A percentile compares a stretch with the other conserved stretches of the same genome.
Evolutionary conservation across 2,329 filamentous ascomycete genomes (phyloP).

Genomic region (Didymella arachidicola): DNA sequence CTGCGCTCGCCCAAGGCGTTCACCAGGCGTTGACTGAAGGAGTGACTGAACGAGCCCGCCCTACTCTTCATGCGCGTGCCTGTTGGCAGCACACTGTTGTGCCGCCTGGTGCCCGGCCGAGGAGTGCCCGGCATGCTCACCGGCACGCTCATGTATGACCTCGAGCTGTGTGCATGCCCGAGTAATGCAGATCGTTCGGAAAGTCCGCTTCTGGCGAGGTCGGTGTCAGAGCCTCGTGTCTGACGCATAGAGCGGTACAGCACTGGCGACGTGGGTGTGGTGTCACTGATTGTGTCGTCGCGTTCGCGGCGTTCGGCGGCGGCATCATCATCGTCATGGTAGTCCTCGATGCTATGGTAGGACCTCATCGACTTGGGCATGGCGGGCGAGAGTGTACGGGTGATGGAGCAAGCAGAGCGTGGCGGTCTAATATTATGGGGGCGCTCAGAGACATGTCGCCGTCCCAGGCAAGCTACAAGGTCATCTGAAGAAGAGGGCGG

Average conservation of each 20-base stretch:
- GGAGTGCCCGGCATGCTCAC: slow-evolving; percentile 53
- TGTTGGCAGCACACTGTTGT: slow-evolving; percentile 47
- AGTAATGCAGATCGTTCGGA: slow-evolving; percentile 61
- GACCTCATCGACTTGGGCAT: slow-evolving; percentile 50
- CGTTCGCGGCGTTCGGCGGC: slow-evolving; percentile 42
- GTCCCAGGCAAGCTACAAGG: slow-evolving; percentile 23
- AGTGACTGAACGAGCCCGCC: slow-evolving; percentile 44
- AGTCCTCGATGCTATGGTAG: slow-evolving; percentile 46
- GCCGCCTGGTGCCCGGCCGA: slow-evolving; percentile 49
- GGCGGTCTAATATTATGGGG: slow-evolving; percentile 22
- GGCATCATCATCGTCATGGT: slow-evolving; percentile 45
- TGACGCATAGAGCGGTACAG: slow-evolving; percentile 39
- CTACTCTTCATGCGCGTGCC: slow-evolving; percentile 46
- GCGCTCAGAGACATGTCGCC: slow-evolving; percentile 17
- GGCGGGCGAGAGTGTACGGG: slow-evolving; percentile 22
- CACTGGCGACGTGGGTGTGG: slow-evolving; percentile 47
- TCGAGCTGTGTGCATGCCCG: slow-evolving; percentile 45
- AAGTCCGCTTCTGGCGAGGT: slow-evolving; percentile 45
- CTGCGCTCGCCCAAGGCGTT: slow-evolving; percentile 63
- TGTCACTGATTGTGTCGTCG: slow-evolving; percentile 44
- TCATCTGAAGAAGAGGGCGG: slow-evolving; percentile 39
- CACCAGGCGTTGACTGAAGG: slow-evolving; percentile 60
- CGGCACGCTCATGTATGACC: slow-evolving; percentile 56
- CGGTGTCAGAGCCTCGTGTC: slow-evolving; percentile 46
- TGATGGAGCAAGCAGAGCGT: slow-evolving; percentile 16